phyloP scores from a whole-genome alignment of 176 grass and related monocot species.

The Bothriochloa decipiens region DNA sequence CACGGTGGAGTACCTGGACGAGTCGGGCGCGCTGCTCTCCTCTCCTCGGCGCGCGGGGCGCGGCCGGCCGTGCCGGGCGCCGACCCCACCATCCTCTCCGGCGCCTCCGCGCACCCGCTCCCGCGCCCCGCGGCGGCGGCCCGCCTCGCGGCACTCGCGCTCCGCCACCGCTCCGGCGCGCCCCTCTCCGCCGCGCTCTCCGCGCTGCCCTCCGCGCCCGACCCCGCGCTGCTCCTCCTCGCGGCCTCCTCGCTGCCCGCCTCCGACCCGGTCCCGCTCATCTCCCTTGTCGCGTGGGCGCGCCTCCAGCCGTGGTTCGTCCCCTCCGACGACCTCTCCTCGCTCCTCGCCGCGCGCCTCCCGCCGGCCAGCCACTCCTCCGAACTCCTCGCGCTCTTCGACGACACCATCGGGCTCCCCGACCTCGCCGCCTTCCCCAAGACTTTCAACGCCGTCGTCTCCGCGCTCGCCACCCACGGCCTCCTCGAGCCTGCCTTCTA shows the following conservation, averaged over 20 bases:
- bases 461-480: constrained; percentile 54
- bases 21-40: constrained; percentile 51
- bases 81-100: constrained; percentile 77
- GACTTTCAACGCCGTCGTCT: constrained; percentile 63
- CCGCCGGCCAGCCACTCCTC: constrained; percentile 54
- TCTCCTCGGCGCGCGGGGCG: constrained; percentile 56
- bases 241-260: constrained; percentile 70
- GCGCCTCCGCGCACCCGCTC: constrained; percentile 67
- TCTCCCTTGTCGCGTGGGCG: constrained; percentile 85
- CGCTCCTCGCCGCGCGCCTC: constrained; percentile 50
- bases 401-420: constrained; percentile 62
- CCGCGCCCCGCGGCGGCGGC: constrained; percentile 72
- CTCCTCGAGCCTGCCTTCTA: constrained; percentile 77
- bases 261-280: constrained; percentile 74
- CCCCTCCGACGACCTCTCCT: constrained; percentile 54
- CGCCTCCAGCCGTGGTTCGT: constrained; percentile 73
- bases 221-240: constrained; percentile 58
- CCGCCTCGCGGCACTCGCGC: constrained; percentile 67
- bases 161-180: constrained; percentile 74
- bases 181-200: constrained; percentile 74
- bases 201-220: constrained; percentile 72
- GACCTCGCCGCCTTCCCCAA: constrained; percentile 62
- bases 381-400: constrained; percentile 62
- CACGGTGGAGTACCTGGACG: constrained; percentile 86
- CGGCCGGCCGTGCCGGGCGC: constrained; percentile 69